These are phyloP conservation scores for Trypethelium eluteriae DNA, from an alignment of 495 filamentous ascomycete species.

Conservation along the genomic window DNA sequence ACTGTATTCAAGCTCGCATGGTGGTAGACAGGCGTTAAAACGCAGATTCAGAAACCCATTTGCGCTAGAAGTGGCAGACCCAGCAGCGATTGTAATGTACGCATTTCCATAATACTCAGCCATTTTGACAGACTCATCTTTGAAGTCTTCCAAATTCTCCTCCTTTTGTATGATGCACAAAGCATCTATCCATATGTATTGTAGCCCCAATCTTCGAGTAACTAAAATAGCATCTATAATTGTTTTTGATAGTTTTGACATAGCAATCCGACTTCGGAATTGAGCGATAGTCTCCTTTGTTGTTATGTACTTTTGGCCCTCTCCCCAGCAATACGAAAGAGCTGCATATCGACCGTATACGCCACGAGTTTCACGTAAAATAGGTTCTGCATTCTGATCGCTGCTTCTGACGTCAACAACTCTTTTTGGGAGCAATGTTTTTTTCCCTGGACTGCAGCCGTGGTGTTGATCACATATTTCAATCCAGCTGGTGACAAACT, in stretches of 20 bases:
- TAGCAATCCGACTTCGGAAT: not conserved
- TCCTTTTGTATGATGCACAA: slow-evolving; percentile 12
- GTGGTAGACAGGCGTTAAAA: not conserved
- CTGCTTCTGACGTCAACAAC: not conserved
- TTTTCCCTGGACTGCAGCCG: not conserved
- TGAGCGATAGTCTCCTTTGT: not conserved
- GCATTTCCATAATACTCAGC: slow-evolving; percentile 9
- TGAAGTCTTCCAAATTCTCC: not conserved
- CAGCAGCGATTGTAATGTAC: slow-evolving; percentile 13
- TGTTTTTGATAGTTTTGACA: not conserved
- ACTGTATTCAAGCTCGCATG: not conserved
- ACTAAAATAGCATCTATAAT: slow-evolving; percentile 3
- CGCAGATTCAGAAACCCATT: not conserved
- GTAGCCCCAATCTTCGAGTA: not conserved
- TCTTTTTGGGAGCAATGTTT: not conserved
- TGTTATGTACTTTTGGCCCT: not conserved
- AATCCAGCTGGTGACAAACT: not conserved
- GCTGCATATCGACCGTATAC: not conserved
- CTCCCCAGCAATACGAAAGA: slow-evolving; percentile 11
- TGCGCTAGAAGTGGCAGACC: not conserved
- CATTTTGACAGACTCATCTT: slow-evolving; percentile 14
- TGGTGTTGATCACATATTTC: not conserved
- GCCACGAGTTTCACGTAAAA: not conserved
- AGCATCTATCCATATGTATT: slow-evolving; percentile 14
- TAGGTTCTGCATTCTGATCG: not conserved